Base-by-base conservation (phyloP, 2,329 filamentous ascomycete genomes). In the Neofusicoccum kwambonambiense region DNA sequence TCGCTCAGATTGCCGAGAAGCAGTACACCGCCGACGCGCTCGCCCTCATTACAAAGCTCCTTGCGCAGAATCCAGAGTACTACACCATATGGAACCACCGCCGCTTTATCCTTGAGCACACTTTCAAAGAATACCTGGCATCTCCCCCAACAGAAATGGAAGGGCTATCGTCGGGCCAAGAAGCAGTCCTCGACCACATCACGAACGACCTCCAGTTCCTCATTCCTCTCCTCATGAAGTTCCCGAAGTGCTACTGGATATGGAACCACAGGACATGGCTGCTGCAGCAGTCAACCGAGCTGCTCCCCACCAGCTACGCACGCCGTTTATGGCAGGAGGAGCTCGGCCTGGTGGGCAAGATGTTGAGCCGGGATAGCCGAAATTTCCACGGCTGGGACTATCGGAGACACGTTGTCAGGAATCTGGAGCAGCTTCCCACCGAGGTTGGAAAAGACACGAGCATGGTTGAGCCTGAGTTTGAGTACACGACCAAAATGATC, bases 371-470 rank as follows among this genome's bases (percentile, higher is more conserved):
- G 61, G 95, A 99, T 77, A 89, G 86, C 68, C 87, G 95, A 58
- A 99, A 99, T 75, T 99, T 97, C 74, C 95, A 98, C 75, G 95
- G 94, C 37, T 99, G 95, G 95, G 89, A 90, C 49, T 99, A 99
- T 76, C 85, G 95, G 61, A 87, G 93, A 52, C 86, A 87, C 62
- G 88, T 97, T 4, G 88, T 97, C 2, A 80, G 83, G n/a, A 85
- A 88, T 65, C 83, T 98, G 1, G 92, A 97, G 76, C 86, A 84
- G 64, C 72, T 82, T 17, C 70, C 75, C 7, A 52, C 62, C 11
- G 54, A 60, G 12, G 57, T 64, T 0, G 51, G 34, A 49, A 27
- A 44, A 9, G 12, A n/a, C 41, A 22, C 56, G 57, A 91, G 86
- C 75, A 87, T 96, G 83, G 87, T 87, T 1, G 89, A 96, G 77